Conservation (phyloP, 306 rosid genomes). For the Dryas drummondii region DNA sequence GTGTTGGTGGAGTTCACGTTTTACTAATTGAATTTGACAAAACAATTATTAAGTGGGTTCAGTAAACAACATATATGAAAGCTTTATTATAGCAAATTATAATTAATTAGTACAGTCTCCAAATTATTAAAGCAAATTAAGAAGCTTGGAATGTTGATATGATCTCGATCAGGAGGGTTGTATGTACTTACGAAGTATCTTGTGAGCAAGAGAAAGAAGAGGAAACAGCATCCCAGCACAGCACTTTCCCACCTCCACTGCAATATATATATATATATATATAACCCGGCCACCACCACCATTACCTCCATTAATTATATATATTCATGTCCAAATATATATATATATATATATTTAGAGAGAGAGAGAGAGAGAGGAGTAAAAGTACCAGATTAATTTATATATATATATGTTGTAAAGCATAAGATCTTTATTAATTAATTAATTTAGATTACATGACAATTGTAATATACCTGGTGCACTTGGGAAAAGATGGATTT, state of each 20-base stretch:
- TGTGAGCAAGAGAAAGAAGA: conserved; percentile 42
- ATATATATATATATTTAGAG: no score
- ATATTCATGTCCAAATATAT: background rate
- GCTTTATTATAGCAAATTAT: no score
- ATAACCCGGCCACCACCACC: background rate
- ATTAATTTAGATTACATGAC: background rate
- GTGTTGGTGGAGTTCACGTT: no score
- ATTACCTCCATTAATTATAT: background rate
- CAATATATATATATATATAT: background rate
- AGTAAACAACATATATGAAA: no score
- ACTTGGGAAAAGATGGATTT: conserved; percentile 28
- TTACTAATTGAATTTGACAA: no score
- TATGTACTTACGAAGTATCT: conserved; percentile 33
- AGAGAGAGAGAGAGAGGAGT: no score
- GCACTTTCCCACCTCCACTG: conserved; percentile 65
- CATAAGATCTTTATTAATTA: background rate
- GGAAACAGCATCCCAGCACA: conserved; percentile 44
- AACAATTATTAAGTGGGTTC: no score
- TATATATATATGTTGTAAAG: background rate
- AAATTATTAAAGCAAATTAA: no score
- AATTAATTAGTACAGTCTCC: no score
- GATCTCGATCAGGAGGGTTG: background rate
- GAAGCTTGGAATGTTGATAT: background rate
- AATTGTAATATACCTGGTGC: conserved; percentile 23
- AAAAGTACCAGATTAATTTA: no score